Conservation (phyloP, 2,329 filamentous ascomycete species). For the Helicocarpus griseus region DNA sequence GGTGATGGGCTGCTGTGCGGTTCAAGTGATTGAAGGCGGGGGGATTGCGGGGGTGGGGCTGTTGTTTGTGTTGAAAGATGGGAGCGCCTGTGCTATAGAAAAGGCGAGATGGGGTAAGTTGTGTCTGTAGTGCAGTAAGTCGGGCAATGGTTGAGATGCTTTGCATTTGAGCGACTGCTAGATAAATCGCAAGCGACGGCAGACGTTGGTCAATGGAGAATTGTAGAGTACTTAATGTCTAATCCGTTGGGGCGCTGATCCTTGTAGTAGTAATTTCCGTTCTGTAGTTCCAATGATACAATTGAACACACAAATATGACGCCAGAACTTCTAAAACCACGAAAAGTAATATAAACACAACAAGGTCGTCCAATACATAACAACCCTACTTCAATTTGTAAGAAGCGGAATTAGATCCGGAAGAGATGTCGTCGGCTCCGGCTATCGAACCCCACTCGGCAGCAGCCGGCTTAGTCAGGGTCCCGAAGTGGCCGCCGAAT, state of each 20-base stretch:
- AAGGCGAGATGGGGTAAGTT: not conserved
- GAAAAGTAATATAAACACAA: not conserved
- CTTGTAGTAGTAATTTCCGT: too few relatives aligned
- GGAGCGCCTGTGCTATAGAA: not conserved
- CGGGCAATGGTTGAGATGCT: not conserved
- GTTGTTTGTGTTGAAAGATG: not conserved
- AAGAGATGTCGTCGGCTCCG: not conserved
- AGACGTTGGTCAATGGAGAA: not conserved
- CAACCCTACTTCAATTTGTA: not conserved
- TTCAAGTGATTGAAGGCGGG: not conserved
- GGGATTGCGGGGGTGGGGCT: not conserved
- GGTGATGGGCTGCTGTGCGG: constrained; percentile 2
- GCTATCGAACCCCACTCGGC: not conserved
- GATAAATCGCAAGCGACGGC: not conserved
- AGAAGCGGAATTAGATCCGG: not conserved
- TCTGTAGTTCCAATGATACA: too few relatives aligned
- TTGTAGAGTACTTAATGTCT: too few relatives aligned
- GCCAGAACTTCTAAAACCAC: too few relatives aligned
- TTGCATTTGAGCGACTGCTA: not conserved
- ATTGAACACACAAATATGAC: too few relatives aligned
- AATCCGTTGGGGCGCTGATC: too few relatives aligned
- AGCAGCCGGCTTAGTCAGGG: not conserved
- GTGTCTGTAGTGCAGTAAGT: not conserved
- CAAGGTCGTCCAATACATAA: not conserved
- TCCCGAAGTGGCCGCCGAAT: not conserved